A percentile compares a stretch with the other conserved stretches of the same genome.
Evolutionary conservation across 345 rosid genomes (phyloP).

Genomic region (Citrus medica): DNA sequence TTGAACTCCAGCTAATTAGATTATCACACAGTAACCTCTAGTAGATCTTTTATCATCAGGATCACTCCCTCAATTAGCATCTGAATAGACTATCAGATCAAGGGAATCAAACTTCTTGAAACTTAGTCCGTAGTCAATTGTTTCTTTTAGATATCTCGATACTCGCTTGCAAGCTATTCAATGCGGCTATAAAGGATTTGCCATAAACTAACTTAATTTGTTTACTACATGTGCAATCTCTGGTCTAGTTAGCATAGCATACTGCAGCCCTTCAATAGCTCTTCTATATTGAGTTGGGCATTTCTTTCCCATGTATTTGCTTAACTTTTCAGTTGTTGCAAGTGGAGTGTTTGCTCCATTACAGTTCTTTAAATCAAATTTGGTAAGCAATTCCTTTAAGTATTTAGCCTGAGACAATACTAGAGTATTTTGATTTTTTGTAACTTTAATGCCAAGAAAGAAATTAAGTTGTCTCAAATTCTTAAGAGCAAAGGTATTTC

Average conservation of each 20-base stretch:
- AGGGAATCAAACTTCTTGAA: too few species aligned
- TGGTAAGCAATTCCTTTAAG: too few species aligned
- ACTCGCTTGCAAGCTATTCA: not conserved
- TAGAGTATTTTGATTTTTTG: not conserved
- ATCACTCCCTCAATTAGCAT: not conserved
- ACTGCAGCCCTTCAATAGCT: not conserved
- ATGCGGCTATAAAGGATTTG: not conserved
- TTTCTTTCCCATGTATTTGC: not conserved
- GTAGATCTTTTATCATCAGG: not conserved
- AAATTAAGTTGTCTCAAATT: too few species aligned
- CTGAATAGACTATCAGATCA: too few species aligned
- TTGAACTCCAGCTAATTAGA: not conserved
- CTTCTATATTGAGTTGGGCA: not conserved
- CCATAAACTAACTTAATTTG: not conserved
- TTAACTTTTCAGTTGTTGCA: not conserved
- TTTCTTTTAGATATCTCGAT: not conserved
- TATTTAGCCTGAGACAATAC: too few species aligned
- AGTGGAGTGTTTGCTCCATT: not conserved
- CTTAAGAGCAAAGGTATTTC: too few species aligned
- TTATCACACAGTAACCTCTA: not conserved
- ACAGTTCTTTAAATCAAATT: not conserved
- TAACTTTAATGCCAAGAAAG: too few species aligned
- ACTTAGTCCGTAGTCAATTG: fast-evolving
- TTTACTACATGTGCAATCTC: not conserved
- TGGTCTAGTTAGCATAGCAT: not conserved